Percentiles rank a stretch among this genome's conserved stretches.
Evolutionary conservation across 148 eudicot genomes (phyloP).

Genomic region (Fallopia convolvulus): DNA sequence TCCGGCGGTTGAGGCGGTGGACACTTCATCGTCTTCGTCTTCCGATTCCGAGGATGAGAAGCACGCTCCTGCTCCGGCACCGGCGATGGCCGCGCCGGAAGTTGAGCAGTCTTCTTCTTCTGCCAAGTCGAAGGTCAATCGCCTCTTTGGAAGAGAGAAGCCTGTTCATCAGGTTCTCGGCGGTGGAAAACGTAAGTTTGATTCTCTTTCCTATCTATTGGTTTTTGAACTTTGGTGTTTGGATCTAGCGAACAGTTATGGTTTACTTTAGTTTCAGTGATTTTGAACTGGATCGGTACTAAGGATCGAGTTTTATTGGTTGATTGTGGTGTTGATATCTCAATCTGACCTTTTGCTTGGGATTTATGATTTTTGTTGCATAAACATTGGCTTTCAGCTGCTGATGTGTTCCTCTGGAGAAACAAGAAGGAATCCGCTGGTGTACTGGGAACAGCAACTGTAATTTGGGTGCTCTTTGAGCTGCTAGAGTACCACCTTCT

Average conservation of each 20-base stretch:
- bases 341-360: not conserved
- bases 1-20: not conserved
- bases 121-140: slow-evolving; percentile 24
- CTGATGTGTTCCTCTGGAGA: slow-evolving; percentile 88
- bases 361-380: not conserved
- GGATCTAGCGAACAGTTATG: not conserved
- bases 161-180: slow-evolving; percentile 52
- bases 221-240: not conserved
- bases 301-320: not conserved
- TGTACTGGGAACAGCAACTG: slow-evolving; percentile 69
- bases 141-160: slow-evolving; percentile 48
- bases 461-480: slow-evolving; percentile 86
- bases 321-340: not conserved
- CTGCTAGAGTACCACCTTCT: slow-evolving; percentile 79
- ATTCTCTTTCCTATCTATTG: not conserved
- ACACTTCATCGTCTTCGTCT: slow-evolving; percentile 21
- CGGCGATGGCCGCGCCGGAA: not conserved
- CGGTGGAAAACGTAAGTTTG: slow-evolving; percentile 60
- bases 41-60: slow-evolving; percentile 42
- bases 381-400: slow-evolving; percentile 39
- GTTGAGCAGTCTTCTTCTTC: slow-evolving; percentile 11
- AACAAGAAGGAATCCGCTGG: slow-evolving; percentile 74
- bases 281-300: not conserved
- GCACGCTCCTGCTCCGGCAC: not conserved
- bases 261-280: not conserved